phyloP scores from a whole-genome alignment of 306 rosid species.

The Cucumis cinereus region DNA sequence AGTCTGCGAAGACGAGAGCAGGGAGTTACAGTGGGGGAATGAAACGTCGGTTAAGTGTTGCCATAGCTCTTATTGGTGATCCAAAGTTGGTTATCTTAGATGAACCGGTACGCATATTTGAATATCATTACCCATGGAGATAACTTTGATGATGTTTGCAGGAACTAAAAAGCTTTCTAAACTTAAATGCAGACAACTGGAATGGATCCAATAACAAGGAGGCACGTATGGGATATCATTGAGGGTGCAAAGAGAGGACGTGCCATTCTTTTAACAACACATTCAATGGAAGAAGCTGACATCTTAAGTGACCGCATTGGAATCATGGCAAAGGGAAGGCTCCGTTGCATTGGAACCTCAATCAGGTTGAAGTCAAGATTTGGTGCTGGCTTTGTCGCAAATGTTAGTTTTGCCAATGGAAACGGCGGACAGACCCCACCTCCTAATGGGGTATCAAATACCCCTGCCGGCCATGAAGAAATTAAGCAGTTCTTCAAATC shows the following conservation, averaged over 20 bases:
- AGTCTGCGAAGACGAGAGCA: conserved; percentile 62
- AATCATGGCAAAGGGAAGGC: conserved; percentile 90
- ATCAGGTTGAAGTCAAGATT: conserved; percentile 69
- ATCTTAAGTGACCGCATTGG: conserved; percentile 79
- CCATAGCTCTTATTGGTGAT: conserved; percentile 80
- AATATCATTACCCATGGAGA: not conserved
- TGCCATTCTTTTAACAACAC: conserved; percentile 75
- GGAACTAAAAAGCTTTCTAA: not conserved
- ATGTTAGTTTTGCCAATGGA: conserved; percentile 41
- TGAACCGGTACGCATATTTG: conserved; percentile 54
- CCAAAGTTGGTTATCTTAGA: conserved; percentile 74
- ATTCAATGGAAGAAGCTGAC: conserved; percentile 98
- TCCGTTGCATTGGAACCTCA: conserved; percentile 81
- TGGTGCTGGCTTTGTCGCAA: conserved; percentile 68
- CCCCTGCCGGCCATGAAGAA: conserved; percentile 27
- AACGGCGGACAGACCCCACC: conserved; percentile 26
- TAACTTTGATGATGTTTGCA: not conserved
- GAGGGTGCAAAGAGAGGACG: conserved; percentile 77
- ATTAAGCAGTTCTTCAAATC: conserved; percentile 64
- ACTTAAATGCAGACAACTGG: conserved; percentile 59
- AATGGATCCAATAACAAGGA: conserved; percentile 90
- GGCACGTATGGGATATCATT: conserved; percentile 89
- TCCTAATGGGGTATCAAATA: conserved; percentile 20
- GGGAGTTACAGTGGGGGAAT: conserved; percentile 94
- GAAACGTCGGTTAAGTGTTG: conserved; percentile 90